These are phyloP conservation scores for Trichoderma hamatum DNA, from an alignment of 2,329 filamentous ascomycete genomes.

Conservation along the genomic window DNA sequence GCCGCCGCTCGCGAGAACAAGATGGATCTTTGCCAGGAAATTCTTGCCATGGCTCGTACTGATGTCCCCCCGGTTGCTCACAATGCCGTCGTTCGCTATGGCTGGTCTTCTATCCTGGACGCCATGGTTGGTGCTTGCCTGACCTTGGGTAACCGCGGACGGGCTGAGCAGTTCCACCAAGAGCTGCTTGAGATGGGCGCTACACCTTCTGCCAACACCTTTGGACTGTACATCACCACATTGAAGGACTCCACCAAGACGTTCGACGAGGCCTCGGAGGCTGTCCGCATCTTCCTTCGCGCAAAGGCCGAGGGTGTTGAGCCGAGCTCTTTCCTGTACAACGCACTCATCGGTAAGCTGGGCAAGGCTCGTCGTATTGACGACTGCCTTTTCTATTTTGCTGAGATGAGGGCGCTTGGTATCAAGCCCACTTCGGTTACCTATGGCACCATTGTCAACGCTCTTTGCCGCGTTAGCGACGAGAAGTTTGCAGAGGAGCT, in stretches of 20 bases:
- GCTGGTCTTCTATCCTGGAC: slow-evolving; percentile 95
- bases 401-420: slow-evolving; percentile 90
- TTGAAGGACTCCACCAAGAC: slow-evolving; percentile 96
- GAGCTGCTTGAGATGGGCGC: slow-evolving; percentile 89
- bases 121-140: slow-evolving; percentile 94
- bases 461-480: slow-evolving; percentile 93
- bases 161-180: slow-evolving; percentile 86
- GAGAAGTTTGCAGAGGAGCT: slow-evolving; percentile 97
- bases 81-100: slow-evolving; percentile 86
- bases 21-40: slow-evolving; percentile 79
- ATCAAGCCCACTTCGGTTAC: slow-evolving; percentile 97
- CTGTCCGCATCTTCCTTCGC: slow-evolving; percentile 94
- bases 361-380: slow-evolving; percentile 97
- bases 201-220: slow-evolving; percentile 94
- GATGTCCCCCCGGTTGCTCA: slow-evolving; percentile 85
- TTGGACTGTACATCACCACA: slow-evolving; percentile 98
- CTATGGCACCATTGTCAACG: slow-evolving; percentile 97
- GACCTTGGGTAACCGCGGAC: slow-evolving; percentile 74
- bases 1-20: slow-evolving; percentile 85
- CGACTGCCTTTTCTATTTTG: slow-evolving; percentile 97
- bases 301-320: slow-evolving; percentile 93
- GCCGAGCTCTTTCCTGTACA: slow-evolving; percentile 96
- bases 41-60: slow-evolving; percentile 83
- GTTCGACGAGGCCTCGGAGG: slow-evolving; percentile 95
- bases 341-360: slow-evolving; percentile 95